These are phyloP conservation scores for Chrysoporthe puriensis DNA, from an alignment of 2,329 filamentous ascomycete genomes.

Conservation along the genomic window DNA sequence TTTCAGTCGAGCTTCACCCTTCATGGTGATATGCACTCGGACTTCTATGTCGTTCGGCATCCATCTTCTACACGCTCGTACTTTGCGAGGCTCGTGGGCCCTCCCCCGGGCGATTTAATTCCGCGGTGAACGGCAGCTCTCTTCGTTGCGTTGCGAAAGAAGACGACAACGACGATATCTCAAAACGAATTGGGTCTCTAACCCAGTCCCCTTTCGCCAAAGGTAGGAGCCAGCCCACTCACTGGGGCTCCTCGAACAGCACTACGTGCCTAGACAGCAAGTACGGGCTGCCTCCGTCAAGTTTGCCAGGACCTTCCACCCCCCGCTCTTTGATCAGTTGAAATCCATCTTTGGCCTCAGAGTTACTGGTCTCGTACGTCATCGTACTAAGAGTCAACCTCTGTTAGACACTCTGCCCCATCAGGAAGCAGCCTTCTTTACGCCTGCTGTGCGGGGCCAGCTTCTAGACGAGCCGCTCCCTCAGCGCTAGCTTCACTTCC, in stretches of 20 bases:
- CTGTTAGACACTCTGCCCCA: not conserved
- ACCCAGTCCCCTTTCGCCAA: not conserved
- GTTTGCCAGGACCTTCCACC: not conserved
- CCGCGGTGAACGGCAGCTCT: not conserved
- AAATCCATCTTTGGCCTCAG: not conserved
- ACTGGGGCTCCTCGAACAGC: not conserved
- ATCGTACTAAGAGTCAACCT: not conserved
- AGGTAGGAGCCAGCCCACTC: not conserved
- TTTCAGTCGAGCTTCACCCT: no score
- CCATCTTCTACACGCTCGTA: no score
- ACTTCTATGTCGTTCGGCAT: no score
- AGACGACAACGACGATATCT: not conserved
- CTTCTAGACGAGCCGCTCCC: not conserved
- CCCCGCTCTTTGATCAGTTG: not conserved
- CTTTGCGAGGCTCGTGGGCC: no score
- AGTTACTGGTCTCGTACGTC: no score
- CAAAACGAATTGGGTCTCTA: not conserved
- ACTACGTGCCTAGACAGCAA: not conserved
- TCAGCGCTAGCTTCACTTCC: not conserved
- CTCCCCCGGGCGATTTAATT: no score
- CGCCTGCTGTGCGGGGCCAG: not conserved
- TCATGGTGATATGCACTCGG: no score
- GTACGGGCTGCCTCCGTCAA: not conserved
- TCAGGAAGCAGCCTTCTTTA: not conserved
- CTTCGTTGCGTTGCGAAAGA: not conserved